phyloP scores from a whole-genome alignment of 1,139 yeast species.

The Hansenula anomala region DNA sequence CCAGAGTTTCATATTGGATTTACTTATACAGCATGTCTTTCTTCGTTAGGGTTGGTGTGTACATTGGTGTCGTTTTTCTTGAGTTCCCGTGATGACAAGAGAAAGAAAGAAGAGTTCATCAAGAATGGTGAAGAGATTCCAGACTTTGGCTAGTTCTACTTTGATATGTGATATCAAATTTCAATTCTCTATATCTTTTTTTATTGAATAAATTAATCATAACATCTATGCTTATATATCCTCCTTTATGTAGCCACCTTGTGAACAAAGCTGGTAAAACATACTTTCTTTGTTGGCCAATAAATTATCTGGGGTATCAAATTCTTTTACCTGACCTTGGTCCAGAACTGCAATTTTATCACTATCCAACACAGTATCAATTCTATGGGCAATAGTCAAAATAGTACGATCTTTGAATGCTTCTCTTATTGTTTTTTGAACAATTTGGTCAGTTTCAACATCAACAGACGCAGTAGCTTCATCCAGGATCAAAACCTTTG shows the following conservation, averaged over 20 bases:
- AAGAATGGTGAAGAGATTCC: no score
- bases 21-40: constrained; percentile 40
- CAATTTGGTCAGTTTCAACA: constrained; percentile 68
- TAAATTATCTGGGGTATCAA: constrained; percentile 55
- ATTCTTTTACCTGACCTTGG: constrained; percentile 63
- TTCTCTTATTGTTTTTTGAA: constrained; percentile 66
- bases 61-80: constrained; percentile 26
- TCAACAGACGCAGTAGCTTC: constrained; percentile 90
- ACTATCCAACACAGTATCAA: constrained; percentile 78
- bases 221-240: no score
- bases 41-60: constrained; percentile 32
- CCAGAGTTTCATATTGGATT: constrained; percentile 44
- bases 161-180: no score
- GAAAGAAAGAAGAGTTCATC: not conserved
- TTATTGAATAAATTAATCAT: no score
- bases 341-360: constrained; percentile 70
- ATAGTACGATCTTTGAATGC: constrained; percentile 66
- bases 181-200: no score
- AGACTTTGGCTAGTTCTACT: no score
- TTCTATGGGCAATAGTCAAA: constrained; percentile 76
- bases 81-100: constrained; percentile 30
- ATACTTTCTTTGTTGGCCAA: constrained; percentile 38
- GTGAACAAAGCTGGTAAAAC: constrained; percentile 47
- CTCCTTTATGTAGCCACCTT: constrained; percentile 33
- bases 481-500: constrained; percentile 64